Evolutionary conservation across 1,139 yeast genomes (phyloP).

Genomic region (Candida sanyaensis): DNA sequence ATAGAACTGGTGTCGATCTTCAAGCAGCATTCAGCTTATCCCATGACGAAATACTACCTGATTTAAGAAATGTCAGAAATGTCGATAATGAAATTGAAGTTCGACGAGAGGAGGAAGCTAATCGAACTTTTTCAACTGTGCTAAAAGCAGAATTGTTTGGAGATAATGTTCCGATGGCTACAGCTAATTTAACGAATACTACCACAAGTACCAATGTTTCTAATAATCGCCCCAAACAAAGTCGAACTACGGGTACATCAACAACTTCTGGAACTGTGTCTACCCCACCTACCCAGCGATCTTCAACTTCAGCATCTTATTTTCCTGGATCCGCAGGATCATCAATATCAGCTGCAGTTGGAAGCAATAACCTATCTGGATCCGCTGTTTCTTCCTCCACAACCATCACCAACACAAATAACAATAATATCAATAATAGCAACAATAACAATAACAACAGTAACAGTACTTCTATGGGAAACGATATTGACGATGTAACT

Average conservation of each 20-base stretch:
- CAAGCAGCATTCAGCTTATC: constrained; percentile 83
- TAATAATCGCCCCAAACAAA: constrained; percentile 8
- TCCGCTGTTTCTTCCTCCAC: constrained; percentile 5
- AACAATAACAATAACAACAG: neutral
- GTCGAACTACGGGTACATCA: constrained; percentile 2
- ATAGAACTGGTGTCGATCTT: constrained; percentile 78
- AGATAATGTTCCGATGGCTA: constrained; percentile 67
- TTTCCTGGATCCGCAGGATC: constrained; percentile 10
- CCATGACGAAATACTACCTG: constrained; percentile 45
- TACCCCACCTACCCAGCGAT: constrained; percentile 10
- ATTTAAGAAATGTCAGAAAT: constrained; percentile 28
- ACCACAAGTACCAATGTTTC: constrained; percentile 2
- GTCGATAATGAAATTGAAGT: constrained; percentile 64
- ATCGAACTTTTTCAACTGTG: constrained; percentile 81
- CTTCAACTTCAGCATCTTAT: constrained; percentile 9
- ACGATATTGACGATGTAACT: constrained; percentile 22
- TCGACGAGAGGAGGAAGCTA: constrained; percentile 78
- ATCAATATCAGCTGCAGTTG: constrained; percentile 1
- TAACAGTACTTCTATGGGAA: constrained; percentile 3
- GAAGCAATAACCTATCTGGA: neutral
- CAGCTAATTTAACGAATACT: constrained; percentile 29
- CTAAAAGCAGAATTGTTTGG: constrained; percentile 91
- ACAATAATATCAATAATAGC: neutral
- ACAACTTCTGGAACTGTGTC: constrained; percentile 1
- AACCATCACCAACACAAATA: constrained; percentile 8